These are phyloP conservation scores for Pseudogymnoascus sp. DNA, from an alignment of 2,329 filamentous ascomycete species.

Conservation along the genomic window DNA sequence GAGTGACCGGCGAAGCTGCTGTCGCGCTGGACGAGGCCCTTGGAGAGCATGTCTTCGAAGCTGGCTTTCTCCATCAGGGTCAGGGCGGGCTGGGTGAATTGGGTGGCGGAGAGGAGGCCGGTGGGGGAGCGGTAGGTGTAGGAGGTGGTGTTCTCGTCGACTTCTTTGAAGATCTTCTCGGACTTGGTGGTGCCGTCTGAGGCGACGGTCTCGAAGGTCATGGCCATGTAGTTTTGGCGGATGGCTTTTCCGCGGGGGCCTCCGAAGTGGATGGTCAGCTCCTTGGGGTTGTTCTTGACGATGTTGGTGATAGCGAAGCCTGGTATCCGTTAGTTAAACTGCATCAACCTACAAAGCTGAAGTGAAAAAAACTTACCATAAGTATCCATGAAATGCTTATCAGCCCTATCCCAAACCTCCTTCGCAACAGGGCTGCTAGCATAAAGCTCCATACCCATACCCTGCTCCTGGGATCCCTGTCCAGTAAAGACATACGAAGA, in stretches of 20 bases:
- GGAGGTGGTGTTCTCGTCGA: slow-evolving; percentile 82
- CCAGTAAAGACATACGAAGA: slow-evolving; percentile 97
- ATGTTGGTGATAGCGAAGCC: slow-evolving; percentile 97
- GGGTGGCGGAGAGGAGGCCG: slow-evolving; percentile 89
- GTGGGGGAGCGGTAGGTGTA: slow-evolving; percentile 97
- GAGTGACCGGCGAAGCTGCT: slow-evolving; percentile 98
- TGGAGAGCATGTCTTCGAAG: slow-evolving; percentile 97
- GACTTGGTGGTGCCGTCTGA: slow-evolving; percentile 91
- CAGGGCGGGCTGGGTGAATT: slow-evolving; percentile 95
- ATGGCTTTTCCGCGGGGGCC: slow-evolving; percentile 95
- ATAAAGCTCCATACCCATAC: slow-evolving; percentile 99
- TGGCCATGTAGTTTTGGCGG: slow-evolving; percentile 97
- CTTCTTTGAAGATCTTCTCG: slow-evolving; percentile 99
- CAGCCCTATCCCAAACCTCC: slow-evolving; percentile 95
- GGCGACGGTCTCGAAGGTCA: slow-evolving; percentile 98
- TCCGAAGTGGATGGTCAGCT: slow-evolving; percentile 96
- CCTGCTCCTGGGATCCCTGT: slow-evolving; percentile 96
- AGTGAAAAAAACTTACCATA: slow-evolving; percentile 61
- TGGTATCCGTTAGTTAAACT: slow-evolving; percentile 31
- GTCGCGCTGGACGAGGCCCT: slow-evolving; percentile 90
- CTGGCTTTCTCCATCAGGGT: slow-evolving; percentile 99
- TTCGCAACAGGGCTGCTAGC: slow-evolving; percentile 87
- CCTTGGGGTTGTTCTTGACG: slow-evolving; percentile 98
- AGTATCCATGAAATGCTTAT: slow-evolving; percentile 97
- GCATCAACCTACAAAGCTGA: slow-evolving; percentile 10